Evolutionary conservation across 2,329 filamentous ascomycete genomes (phyloP).

Genomic region (Macrophomina pseudophaseolina): DNA sequence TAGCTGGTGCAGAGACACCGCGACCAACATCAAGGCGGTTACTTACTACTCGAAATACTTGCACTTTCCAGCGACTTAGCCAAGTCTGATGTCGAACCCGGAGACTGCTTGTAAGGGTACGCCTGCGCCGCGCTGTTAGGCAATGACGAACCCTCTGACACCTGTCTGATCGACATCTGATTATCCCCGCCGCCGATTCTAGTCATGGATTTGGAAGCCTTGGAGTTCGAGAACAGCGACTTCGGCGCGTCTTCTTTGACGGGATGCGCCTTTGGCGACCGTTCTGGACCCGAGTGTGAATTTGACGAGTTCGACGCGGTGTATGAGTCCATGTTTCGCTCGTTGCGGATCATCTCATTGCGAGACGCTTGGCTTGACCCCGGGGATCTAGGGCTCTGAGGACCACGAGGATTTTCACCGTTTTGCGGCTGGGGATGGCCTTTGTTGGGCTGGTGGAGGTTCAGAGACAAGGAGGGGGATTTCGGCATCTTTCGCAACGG

Average conservation of each 20-base stretch:
- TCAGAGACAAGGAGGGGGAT: slow-evolving; percentile 43
- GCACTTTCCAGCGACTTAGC: slow-evolving; percentile 41
- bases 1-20: neutral
- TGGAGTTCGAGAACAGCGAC: slow-evolving; percentile 55
- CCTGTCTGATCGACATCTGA: slow-evolving; percentile 37
- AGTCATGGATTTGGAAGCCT: slow-evolving; percentile 53
- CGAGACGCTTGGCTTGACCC: slow-evolving; percentile 10
- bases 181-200: slow-evolving; percentile 35
- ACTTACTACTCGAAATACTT: slow-evolving; percentile 27
- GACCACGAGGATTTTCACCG: slow-evolving; percentile 35
- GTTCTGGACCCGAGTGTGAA: slow-evolving; percentile 3
- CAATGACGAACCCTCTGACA: slow-evolving; percentile 39
- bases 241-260: slow-evolving; percentile 45
- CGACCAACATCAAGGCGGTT: slow-evolving; percentile 13
- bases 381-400: slow-evolving; percentile 40
- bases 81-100: slow-evolving; percentile 56
- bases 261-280: slow-evolving; percentile 35
- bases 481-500: slow-evolving; percentile 46
- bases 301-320: slow-evolving; percentile 4
- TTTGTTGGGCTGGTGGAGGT: slow-evolving; percentile 34
- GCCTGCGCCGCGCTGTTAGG: slow-evolving; percentile 49
- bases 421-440: slow-evolving; percentile 35
- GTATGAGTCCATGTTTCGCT: slow-evolving; percentile 22
- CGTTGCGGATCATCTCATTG: slow-evolving; percentile 25
- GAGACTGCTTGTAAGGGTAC: slow-evolving; percentile 48